Base-by-base conservation (phyloP, 1,284 basidiomycete species). In the Ustilago hordei region DNA sequence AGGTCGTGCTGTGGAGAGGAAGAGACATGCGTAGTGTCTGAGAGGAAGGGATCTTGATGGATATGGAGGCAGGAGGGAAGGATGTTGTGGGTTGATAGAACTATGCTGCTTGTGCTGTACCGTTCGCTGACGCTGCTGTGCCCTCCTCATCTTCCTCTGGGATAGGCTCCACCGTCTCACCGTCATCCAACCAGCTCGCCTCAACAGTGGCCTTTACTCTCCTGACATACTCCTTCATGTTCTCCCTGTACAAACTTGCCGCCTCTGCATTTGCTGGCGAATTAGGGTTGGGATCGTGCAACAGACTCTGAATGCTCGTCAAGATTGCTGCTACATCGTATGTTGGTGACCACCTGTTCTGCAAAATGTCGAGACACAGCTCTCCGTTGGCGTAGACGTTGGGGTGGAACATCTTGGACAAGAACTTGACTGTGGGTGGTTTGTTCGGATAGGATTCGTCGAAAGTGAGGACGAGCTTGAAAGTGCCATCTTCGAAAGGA, bases 371-470 rank as follows among this genome's bases (percentile, higher is more conserved):
- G 55, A 99, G 90, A 87, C 96, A 99, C 60, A 99, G 91, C 86
- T 98, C 96, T 72, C 96, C 96, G 82, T 98, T 98, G 60, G 93
- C 93, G 87, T 98, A 99, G 15, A 99, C 95, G 88, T 98, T 99
- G 0, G 96, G 96, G 86, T 99, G 96, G 88, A 98, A 98, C 95
- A 98, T 98, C 75, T 94, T 92, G 54, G 93, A 94, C 32, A 98
- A 90, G 89, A 99, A 99, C 86, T 96, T 95, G 81, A 98, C 96
- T 2, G 93, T 93, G 6, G 96, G 96, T 0, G 96, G 95, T 86
- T 98, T 98, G 89, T 98, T 98, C 17, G 96, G 96, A 87, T 99
- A 98, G 3, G 94, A 93, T 86, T 99, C 96, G 86, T 98, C 95
- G 83, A 98, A 98, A 0, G 93, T 95, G 58, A 99, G 90, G 41